Percentiles rank a stretch among this genome's conserved stretches.
phyloP scores from a whole-genome alignment of 306 rosid genomes.

The Malus orientalis region DNA sequence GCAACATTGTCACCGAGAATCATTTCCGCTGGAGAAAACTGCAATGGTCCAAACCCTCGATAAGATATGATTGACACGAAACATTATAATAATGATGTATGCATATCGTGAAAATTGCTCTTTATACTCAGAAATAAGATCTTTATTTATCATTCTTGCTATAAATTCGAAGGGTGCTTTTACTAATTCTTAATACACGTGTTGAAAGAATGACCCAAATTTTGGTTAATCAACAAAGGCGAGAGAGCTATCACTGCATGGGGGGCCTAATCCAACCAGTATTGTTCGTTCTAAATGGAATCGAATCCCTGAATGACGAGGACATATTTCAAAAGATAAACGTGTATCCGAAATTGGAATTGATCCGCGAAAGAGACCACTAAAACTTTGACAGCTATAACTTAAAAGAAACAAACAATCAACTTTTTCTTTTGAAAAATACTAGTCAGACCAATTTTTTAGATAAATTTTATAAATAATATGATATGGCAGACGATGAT shows the following conservation, averaged over 20 bases:
- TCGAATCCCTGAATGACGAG: neutral
- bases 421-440: too few relatives aligned
- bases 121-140: neutral
- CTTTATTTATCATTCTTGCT: neutral
- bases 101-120: neutral
- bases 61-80: too few relatives aligned
- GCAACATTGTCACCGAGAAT: too few relatives aligned
- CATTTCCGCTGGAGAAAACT: too few relatives aligned
- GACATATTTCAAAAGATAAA: neutral
- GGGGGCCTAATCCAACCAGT: neutral
- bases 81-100: too few relatives aligned
- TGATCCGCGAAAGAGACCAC: neutral
- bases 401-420: neutral
- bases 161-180: too few relatives aligned
- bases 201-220: neutral
- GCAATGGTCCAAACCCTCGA: too few relatives aligned
- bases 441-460: too few relatives aligned
- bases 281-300: neutral
- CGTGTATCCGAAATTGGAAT: neutral
- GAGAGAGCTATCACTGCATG: too few relatives aligned
- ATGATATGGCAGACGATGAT: fast-evolving
- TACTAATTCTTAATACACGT: neutral
- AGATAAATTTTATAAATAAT: too few relatives aligned
- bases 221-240: too few relatives aligned
- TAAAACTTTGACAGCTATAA: neutral